Evolutionary conservation across 495 filamentous ascomycete genomes (phyloP).

Genomic region (Hypoxylon fragiforme): DNA sequence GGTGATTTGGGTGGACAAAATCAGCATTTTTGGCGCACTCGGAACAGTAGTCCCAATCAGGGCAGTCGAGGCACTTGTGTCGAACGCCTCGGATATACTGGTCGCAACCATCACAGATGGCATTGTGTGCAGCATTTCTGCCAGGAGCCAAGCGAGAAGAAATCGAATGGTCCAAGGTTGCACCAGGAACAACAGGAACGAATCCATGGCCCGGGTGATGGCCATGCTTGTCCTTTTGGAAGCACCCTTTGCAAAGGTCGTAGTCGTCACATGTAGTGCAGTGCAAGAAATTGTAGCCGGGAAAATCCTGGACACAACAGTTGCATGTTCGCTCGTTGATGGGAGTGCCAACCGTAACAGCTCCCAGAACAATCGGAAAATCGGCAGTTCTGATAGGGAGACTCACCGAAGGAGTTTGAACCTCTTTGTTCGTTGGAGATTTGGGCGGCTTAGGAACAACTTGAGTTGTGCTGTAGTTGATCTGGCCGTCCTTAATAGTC

Average conservation of each 20-base stretch:
- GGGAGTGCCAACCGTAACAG: conserved; percentile 29
- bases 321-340: conserved; percentile 81
- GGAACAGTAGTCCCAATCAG: conserved; percentile 97
- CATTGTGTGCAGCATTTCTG: conserved; percentile 78
- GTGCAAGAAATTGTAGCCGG: conserved; percentile 78
- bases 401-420: background rate
- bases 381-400: conserved; percentile 38
- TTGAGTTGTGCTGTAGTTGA: conserved; percentile 84
- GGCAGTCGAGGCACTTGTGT: conserved; percentile 96
- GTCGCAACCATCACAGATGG: conserved; percentile 94
- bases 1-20: conserved; percentile 77
- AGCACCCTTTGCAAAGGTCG: conserved; percentile 86
- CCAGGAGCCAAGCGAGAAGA: conserved; percentile 73
- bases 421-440: conserved; percentile 18
- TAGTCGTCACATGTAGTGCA: conserved; percentile 87
- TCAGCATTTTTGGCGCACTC: conserved; percentile 67
- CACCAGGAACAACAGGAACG: conserved; percentile 60
- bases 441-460: conserved; percentile 62
- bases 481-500: conserved; percentile 71
- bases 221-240: conserved; percentile 75
- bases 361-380: no score
- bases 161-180: conserved; percentile 58
- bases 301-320: conserved; percentile 77
- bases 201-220: conserved; percentile 93
- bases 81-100: conserved; percentile 85